Evolutionary conservation across 345 rosid species (phyloP).

Genomic region (Hibiscus trionum): DNA sequence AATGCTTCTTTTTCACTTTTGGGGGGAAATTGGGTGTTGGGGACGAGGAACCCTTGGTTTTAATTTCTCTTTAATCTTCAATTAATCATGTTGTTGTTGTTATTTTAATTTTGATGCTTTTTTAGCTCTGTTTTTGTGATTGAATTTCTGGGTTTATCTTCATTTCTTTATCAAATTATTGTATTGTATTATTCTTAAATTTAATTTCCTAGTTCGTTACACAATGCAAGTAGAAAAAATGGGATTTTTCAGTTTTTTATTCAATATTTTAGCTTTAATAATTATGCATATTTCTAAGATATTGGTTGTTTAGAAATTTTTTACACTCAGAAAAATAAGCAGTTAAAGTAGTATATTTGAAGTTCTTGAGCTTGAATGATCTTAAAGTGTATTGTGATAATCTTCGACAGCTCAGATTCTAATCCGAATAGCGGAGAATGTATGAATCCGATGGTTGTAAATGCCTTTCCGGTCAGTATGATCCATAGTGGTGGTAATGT

Average conservation of each 20-base stretch:
- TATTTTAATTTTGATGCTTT: background rate
- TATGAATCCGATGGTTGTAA: slow-evolving; percentile 38
- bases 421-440: slow-evolving; percentile 30
- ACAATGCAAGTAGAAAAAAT: no score
- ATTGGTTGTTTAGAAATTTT: background rate
- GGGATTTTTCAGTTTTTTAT: no score
- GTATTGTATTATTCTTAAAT: background rate
- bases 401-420: slow-evolving; percentile 43
- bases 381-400: background rate
- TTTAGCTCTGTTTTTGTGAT: background rate
- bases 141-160: background rate
- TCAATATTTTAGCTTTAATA: no score
- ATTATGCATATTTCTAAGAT: no score
- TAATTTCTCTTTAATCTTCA: background rate
- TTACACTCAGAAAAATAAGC: background rate
- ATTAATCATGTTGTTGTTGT: background rate
- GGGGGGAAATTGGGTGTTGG: no score
- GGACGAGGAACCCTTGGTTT: background rate
- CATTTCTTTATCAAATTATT: background rate
- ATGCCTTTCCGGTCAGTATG: slow-evolving; percentile 48
- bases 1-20: background rate
- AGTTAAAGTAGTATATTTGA: background rate
- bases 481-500: slow-evolving; percentile 24
- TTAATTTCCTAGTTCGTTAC: background rate
- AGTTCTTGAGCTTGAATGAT: background rate